A percentile compares a stretch with the other conserved stretches of the same genome.
phyloP scores from a whole-genome alignment of 129 eudicot genomes.

The Chrysanthemum seticuspe region DNA sequence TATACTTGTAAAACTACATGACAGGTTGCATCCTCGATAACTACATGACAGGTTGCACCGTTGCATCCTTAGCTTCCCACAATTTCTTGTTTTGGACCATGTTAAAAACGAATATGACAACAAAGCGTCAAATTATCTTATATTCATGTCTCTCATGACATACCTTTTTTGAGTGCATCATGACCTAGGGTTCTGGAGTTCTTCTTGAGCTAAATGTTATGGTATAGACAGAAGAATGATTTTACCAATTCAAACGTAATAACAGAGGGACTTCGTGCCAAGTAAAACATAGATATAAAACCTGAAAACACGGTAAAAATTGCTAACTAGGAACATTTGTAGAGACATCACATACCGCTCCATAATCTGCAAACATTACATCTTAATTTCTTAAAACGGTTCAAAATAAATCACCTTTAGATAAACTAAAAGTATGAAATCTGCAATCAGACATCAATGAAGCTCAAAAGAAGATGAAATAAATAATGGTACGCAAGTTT shows the following conservation, averaged over 20 bases:
- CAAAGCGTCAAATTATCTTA: too few relatives aligned
- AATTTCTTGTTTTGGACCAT: too few relatives aligned
- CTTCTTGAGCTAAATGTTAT: not conserved
- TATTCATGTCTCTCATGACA: not conserved
- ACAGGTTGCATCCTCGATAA: too few relatives aligned
- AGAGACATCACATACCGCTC: not conserved
- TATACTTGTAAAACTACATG: not conserved
- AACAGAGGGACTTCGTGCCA: not conserved
- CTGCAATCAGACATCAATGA: too few relatives aligned
- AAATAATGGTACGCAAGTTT: not conserved
- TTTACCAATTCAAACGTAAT: not conserved
- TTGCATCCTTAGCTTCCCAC: too few relatives aligned
- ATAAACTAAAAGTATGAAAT: too few relatives aligned
- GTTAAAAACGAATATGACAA: too few relatives aligned
- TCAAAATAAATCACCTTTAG: too few relatives aligned
- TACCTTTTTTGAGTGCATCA: not conserved
- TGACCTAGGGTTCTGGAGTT: not conserved
- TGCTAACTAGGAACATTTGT: not conserved
- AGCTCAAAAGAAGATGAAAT: not conserved
- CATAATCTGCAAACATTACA: too few relatives aligned
- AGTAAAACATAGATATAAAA: slow-evolving; percentile 1
- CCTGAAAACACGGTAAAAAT: not conserved
- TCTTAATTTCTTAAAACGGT: too few relatives aligned
- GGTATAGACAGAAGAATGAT: too few relatives aligned
- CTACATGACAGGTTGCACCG: too few relatives aligned